These are phyloP conservation scores for Vaccinium corymbosum DNA, from an alignment of 148 eudicot species.

Conservation along the genomic window DNA sequence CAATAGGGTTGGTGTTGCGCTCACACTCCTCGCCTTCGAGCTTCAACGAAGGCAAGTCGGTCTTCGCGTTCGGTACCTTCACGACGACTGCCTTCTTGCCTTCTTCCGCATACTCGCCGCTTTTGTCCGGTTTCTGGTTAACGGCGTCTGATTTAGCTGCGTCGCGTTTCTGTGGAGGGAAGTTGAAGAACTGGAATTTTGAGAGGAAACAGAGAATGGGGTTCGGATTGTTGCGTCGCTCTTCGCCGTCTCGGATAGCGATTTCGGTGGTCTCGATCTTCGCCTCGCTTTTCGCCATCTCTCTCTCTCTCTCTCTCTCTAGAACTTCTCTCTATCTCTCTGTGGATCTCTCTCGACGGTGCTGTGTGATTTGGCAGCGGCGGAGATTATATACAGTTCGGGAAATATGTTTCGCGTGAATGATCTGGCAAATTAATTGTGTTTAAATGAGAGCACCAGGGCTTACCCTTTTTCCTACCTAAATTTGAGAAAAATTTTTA, in stretches of 20 bases:
- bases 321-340: background rate
- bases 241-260: background rate
- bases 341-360: background rate
- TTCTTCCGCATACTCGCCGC: background rate
- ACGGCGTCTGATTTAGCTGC: background rate
- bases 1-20: conserved; percentile 30
- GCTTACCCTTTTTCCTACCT: too few relatives aligned
- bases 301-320: background rate
- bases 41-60: conserved; percentile 28
- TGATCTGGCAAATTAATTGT: background rate
- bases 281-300: conserved; percentile 10
- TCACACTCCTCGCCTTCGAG: conserved; percentile 33
- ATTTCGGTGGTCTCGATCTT: background rate
- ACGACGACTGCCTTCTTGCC: conserved; percentile 13
- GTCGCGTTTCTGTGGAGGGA: conserved; percentile 9
- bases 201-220: conserved; percentile 12
- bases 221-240: background rate
- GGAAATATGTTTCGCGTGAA: background rate
- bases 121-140: background rate
- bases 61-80: conserved; percentile 16
- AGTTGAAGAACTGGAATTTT: conserved; percentile 18
- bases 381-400: background rate
- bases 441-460: too few relatives aligned
- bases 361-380: background rate
- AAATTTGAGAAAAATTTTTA: too few relatives aligned